These are phyloP conservation scores for Chlorella vulgaris DNA, from an alignment of 139 green algal species.

Conservation along the genomic window DNA sequence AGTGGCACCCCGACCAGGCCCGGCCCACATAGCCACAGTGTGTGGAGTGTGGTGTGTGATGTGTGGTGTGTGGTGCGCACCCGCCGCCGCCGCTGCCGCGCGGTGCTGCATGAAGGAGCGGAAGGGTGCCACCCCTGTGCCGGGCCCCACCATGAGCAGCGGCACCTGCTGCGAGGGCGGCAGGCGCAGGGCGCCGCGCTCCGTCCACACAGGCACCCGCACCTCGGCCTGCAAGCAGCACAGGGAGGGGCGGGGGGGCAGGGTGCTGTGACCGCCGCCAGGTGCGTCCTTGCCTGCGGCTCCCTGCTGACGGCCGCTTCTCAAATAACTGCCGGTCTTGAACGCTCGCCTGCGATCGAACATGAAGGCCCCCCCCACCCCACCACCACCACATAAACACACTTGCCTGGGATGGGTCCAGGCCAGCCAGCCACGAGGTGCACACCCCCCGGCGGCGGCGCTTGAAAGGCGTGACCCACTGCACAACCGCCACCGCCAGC, in stretches of 20 bases:
- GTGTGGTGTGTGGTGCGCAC: too few species aligned
- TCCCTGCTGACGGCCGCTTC: too few species aligned
- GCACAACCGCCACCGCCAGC: conserved; percentile 86
- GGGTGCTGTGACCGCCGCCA: neutral
- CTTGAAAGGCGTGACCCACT: conserved; percentile 61
- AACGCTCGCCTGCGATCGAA: too few species aligned
- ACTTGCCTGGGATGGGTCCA: conserved; percentile 41
- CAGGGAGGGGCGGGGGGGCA: neutral
- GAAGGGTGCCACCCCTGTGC: conserved; percentile 89
- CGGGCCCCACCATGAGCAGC: conserved; percentile 81
- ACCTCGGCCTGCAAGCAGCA: conserved; percentile 3
- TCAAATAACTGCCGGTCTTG: too few species aligned
- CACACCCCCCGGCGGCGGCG: conserved; percentile 75
- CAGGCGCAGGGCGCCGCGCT: conserved; percentile 72
- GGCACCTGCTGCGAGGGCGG: conserved; percentile 50
- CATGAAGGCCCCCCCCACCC: too few species aligned
- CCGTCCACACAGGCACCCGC: conserved; percentile 75
- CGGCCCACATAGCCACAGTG: too few species aligned
- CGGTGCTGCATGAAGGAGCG: conserved; percentile 81
- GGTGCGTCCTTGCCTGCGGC: neutral
- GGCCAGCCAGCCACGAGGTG: conserved; percentile 75
- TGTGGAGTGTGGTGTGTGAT: neutral
- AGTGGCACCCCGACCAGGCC: neutral
- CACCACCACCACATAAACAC: neutral
- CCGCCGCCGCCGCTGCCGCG: conserved; percentile 6